Conservation (phyloP, 2,329 filamentous ascomycete species). For the Berkeleyomyces rouxiae region DNA sequence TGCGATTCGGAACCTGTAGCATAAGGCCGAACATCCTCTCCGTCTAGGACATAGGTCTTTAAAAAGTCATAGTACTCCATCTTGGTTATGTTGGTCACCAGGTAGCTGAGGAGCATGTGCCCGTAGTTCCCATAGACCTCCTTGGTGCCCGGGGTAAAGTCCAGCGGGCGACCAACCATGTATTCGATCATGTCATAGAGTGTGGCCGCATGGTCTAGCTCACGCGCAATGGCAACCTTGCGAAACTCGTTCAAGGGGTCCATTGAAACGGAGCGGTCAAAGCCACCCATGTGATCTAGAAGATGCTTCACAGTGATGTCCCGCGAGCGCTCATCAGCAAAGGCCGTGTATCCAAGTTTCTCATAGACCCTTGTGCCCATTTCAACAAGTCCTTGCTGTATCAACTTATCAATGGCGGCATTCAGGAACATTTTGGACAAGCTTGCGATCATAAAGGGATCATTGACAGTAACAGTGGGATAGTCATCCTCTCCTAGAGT, state of each 20-base stretch:
- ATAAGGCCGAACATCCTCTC: constrained; percentile 13
- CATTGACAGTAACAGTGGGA: constrained; percentile 8
- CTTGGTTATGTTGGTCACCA: constrained; percentile 13
- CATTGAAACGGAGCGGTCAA: constrained; percentile 5
- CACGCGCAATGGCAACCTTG: not conserved
- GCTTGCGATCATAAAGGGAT: constrained; percentile 14
- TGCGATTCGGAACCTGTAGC: constrained; percentile 12
- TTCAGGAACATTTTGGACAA: constrained; percentile 15
- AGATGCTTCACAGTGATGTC: constrained; percentile 14
- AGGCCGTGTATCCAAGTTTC: constrained; percentile 9
- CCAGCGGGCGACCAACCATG: constrained; percentile 11
- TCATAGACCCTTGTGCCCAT: constrained; percentile 5
- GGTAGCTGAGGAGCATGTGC: constrained; percentile 16
- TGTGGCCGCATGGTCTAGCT: constrained; percentile 10
- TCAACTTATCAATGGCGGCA: constrained; percentile 12
- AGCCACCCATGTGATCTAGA: constrained; percentile 10
- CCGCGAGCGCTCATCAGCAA: constrained; percentile 6
- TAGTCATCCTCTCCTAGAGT: constrained; percentile 14
- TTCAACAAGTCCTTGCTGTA: constrained; percentile 12
- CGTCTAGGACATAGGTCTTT: constrained; percentile 7
- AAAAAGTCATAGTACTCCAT: constrained; percentile 12
- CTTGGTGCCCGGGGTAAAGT: constrained; percentile 6
- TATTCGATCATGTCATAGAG: constrained; percentile 15
- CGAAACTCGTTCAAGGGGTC: constrained; percentile 14
- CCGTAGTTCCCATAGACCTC: constrained; percentile 14